A percentile compares a stretch with the other conserved stretches of the same genome.
These are phyloP conservation scores for Boletales sp. DNA, from an alignment of 768 basidiomycete species.

Conservation along the genomic window DNA sequence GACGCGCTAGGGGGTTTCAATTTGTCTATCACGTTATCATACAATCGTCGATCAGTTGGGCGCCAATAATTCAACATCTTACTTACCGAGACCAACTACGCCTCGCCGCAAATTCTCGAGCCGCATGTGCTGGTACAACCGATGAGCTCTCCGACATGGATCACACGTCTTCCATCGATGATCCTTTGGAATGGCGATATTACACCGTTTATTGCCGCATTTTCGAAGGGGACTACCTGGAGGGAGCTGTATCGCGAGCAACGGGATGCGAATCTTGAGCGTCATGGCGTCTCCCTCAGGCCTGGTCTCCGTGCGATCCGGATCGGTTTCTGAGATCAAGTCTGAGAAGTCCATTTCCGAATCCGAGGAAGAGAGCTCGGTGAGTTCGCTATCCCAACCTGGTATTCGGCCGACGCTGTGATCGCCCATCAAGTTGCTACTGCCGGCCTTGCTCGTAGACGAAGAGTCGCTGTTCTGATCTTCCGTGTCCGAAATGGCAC, in stretches of 20 bases:
- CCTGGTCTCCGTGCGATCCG: not conserved
- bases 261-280: constrained; percentile 22
- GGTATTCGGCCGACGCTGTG: not conserved
- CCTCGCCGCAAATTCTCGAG: constrained; percentile 14
- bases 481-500: constrained; percentile 1
- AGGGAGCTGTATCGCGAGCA: constrained; percentile 16
- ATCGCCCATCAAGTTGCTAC: not conserved
- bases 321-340: not conserved
- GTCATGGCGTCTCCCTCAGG: not conserved
- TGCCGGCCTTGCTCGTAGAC: not conserved
- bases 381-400: constrained; percentile 26
- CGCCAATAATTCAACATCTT: not conserved
- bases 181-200: constrained; percentile 27
- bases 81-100: constrained; percentile 8
- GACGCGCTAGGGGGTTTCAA: not conserved
- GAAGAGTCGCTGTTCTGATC: not conserved
- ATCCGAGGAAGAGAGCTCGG: constrained; percentile 15
- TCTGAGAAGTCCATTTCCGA: constrained; percentile 7
- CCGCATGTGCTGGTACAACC: constrained; percentile 34
- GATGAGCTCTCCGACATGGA: constrained; percentile 36
- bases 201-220: constrained; percentile 36
- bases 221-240: constrained; percentile 10
- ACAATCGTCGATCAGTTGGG: constrained; percentile 8
- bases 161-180: constrained; percentile 44
- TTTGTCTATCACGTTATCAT: not conserved